phyloP scores from a whole-genome alignment of 768 basidiomycete genomes.

The Tephrocybe sp. region DNA sequence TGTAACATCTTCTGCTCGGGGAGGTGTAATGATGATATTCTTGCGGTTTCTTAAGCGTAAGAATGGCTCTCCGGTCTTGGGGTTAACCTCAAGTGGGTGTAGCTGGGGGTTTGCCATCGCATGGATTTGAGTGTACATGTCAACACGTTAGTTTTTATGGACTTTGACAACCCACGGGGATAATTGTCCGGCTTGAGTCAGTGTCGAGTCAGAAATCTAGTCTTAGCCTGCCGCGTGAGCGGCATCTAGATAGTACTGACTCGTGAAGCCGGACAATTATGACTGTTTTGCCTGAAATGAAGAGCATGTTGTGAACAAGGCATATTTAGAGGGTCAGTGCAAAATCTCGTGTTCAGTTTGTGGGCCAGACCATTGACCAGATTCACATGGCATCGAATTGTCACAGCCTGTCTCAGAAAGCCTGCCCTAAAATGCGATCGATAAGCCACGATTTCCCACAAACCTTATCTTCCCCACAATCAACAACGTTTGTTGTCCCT shows the following conservation, averaged over 20 bases:
- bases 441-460: conserved; percentile 26
- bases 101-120: conserved; percentile 27
- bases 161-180: conserved; percentile 1
- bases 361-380: too few relatives aligned
- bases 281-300: too few relatives aligned
- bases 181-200: neutral
- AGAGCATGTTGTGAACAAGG: neutral
- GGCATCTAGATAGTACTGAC: neutral
- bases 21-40: conserved; percentile 60
- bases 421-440: conserved; percentile 41
- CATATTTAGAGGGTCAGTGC: too few relatives aligned
- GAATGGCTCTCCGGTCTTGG: conserved; percentile 40
- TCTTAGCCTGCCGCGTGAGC: neutral
- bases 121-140: neutral
- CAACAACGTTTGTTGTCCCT: conserved; percentile 34
- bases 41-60: conserved; percentile 48
- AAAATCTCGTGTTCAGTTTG: too few relatives aligned
- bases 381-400: too few relatives aligned
- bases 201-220: too few relatives aligned
- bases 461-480: conserved; percentile 36
- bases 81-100: conserved; percentile 31
- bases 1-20: conserved; percentile 33
- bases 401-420: neutral
- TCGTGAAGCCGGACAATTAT: too few relatives aligned
- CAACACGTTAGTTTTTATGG: neutral